Conservation (phyloP, 2,329 filamentous ascomycete genomes). For the Calonectria pteridis region DNA sequence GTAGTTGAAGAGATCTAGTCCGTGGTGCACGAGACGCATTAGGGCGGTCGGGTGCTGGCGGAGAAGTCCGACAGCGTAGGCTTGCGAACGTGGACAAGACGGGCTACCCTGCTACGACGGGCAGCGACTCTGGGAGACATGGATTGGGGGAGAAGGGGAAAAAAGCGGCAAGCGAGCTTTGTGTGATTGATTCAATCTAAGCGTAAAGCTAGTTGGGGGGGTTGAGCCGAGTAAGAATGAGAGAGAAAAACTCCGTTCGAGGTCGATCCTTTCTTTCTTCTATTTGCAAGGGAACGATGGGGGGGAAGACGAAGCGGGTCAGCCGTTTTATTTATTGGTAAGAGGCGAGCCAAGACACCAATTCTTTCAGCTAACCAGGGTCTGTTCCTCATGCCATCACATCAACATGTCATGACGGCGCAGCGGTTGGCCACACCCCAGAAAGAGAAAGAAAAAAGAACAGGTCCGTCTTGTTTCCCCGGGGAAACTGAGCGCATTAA, state of each 20-base stretch:
- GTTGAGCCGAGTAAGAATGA: background rate
- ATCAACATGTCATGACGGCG: background rate
- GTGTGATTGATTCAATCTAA: background rate
- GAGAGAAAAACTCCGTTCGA: background rate
- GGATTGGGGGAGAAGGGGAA: constrained; percentile 18
- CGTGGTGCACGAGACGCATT: constrained; percentile 44
- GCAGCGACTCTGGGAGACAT: constrained; percentile 40
- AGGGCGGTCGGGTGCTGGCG: constrained; percentile 41
- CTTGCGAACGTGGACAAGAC: constrained; percentile 39
- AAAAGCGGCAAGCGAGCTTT: background rate
- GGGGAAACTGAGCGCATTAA: background rate
- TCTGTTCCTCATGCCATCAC: background rate
- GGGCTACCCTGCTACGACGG: constrained; percentile 40
- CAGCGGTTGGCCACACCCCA: background rate
- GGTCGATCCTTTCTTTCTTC: constrained; percentile 1
- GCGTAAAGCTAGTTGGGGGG: background rate
- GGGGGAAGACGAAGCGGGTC: background rate
- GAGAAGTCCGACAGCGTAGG: constrained; percentile 40
- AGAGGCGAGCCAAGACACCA: background rate
- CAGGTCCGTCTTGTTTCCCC: background rate
- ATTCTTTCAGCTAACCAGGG: background rate
- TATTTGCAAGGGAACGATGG: background rate
- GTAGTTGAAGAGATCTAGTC: constrained; percentile 53
- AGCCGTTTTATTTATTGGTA: background rate
- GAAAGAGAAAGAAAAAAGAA: too few relatives aligned